Conservation (phyloP, 2,329 filamentous ascomycete species). For the Graphium sp. region DNA sequence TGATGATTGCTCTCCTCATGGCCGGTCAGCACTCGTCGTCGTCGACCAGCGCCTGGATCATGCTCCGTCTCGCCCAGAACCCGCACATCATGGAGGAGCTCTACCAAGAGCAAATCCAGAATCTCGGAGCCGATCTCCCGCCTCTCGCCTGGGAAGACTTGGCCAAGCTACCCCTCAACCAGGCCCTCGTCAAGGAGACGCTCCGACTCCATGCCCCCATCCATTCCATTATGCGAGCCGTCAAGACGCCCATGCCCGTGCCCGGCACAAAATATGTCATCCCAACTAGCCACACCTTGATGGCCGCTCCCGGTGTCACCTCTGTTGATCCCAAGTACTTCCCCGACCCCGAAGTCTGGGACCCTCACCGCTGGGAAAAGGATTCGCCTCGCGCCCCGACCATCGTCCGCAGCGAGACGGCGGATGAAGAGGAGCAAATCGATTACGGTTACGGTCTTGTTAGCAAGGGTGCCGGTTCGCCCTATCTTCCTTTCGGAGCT, state of each 20-base stretch:
- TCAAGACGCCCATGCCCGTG: constrained; percentile 74
- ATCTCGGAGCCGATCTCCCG: constrained; percentile 61
- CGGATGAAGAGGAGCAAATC: constrained; percentile 57
- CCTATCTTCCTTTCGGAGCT: constrained; percentile 88
- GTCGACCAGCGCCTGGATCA: constrained; percentile 71
- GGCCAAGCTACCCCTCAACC: constrained; percentile 62
- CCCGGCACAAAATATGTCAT: constrained; percentile 71
- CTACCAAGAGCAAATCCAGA: constrained; percentile 62
- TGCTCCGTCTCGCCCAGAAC: constrained; percentile 61
- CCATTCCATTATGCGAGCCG: constrained; percentile 85
- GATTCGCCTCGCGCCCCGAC: constrained; percentile 37
- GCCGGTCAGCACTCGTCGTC: constrained; percentile 82
- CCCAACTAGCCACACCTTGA: constrained; percentile 62
- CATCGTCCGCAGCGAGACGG: constrained; percentile 24
- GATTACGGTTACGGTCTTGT: constrained; percentile 92
- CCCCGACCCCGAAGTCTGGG: constrained; percentile 67
- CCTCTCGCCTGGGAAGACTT: constrained; percentile 63
- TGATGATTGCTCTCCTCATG: constrained; percentile 91
- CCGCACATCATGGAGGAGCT: constrained; percentile 69
- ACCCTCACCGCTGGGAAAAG: constrained; percentile 83
- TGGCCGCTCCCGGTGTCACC: constrained; percentile 73
- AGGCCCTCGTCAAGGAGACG: constrained; percentile 79
- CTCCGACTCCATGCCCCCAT: constrained; percentile 84
- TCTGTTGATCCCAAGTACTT: constrained; percentile 59
- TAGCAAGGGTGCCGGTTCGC: constrained; percentile 75